Conservation (phyloP, 768 basidiomycete species). For the Harrya chromipes region DNA sequence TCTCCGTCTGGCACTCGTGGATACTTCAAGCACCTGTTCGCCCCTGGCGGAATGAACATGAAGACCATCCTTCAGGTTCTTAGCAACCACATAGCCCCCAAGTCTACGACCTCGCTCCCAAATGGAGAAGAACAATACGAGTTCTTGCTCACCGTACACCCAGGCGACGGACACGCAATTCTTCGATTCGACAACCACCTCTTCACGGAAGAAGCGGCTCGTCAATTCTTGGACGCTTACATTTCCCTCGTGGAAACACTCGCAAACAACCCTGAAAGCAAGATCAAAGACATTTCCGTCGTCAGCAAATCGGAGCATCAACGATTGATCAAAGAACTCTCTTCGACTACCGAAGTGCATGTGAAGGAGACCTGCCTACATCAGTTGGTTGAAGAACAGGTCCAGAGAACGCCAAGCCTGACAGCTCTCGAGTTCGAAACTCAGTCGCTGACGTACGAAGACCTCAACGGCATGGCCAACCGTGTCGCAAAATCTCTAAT, state of each 20-base stretch:
- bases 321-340: conserved; percentile 25
- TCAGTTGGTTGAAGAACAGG: conserved; percentile 17
- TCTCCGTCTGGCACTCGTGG: conserved; percentile 23
- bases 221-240: conserved; percentile 30
- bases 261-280: conserved; percentile 9
- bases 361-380: conserved; percentile 18
- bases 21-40: conserved; percentile 33
- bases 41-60: conserved; percentile 28
- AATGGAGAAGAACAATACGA: conserved; percentile 28
- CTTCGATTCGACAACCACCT: conserved; percentile 31
- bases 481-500: conserved; percentile 29
- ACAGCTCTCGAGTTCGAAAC: conserved; percentile 28
- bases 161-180: conserved; percentile 21
- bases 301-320: conserved; percentile 14
- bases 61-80: conserved; percentile 24
- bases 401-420: conserved; percentile 17
- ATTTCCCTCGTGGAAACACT: conserved; percentile 28
- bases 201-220: conserved; percentile 27
- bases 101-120: conserved; percentile 22
- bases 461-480: conserved; percentile 32
- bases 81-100: conserved; percentile 11
- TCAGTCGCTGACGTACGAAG: conserved; percentile 30
- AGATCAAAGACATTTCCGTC: conserved; percentile 18
- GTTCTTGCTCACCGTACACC: conserved; percentile 24
- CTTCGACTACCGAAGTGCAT: conserved; percentile 14